Evolutionary conservation across 352 stramenopile genomes (phyloP), one percentile per base, ranked within the genome.

Genomic region (Phytophthora colocasiae): DNA sequence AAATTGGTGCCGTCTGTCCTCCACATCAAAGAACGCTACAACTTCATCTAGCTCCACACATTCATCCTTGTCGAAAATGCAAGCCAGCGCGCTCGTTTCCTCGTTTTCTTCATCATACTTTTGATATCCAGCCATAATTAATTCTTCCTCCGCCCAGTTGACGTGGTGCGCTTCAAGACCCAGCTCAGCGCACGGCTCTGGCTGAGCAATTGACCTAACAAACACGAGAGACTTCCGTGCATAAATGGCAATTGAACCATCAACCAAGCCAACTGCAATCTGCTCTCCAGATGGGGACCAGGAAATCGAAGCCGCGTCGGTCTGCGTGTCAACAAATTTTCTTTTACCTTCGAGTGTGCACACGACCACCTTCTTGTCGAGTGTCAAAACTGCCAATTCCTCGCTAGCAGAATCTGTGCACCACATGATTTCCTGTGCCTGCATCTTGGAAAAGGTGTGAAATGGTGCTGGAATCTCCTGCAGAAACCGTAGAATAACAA

Each of bases 81-180:
- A 93, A 24, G 75, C 77, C 12, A 78, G 43, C n/a, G 81, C 79
- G 2, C 43, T 70, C 2, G 74, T 89, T 63, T 93, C 78, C 19
- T 88, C 74, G 4, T 79, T 60, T 3, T 87, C 75, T 34, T 70
- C 64, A 41, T 90, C 77, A 52, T 78, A 86, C 40, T 77, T 80
- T 2, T 73, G 54, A 56, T 88, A 93, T 14, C 85, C 85, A 48
- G 77, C 75, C 27, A 93, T 48, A 58, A 93, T 75, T 24, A 93
- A 52, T 10, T 90, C 71, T 29, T 89, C 69, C 53, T 92, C 84
- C 3, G 74, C 85, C 85, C 85, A 93, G 47, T 91, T 90, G 9
- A 93, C 54, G 61, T 93, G 85, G 45, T 93, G 82, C 1, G 74
- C 75, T 65, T 76, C 69, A 65, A 82, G 76, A 5, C 46, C 55